Conservation (phyloP, 2,329 filamentous ascomycete genomes). For the Cytospora paraplurivora region DNA sequence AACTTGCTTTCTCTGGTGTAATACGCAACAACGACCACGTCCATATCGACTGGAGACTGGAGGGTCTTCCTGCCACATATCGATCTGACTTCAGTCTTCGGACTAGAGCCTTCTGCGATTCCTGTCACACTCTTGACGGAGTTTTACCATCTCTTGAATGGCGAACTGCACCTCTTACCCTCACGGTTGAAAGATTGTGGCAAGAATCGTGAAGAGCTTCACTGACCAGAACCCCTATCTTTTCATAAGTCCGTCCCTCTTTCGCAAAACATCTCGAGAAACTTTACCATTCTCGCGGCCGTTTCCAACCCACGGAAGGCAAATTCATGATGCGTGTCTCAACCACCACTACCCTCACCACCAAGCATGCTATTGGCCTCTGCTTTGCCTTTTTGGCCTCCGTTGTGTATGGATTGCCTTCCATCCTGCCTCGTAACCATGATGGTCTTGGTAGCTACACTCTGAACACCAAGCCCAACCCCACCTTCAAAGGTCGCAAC, state of each 20-base stretch:
- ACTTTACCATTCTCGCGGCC: not conserved
- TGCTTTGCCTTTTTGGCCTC: constrained; percentile 23
- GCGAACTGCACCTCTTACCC: not conserved
- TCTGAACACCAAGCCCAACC: constrained; percentile 41
- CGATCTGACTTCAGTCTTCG: no score
- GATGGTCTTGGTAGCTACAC: constrained; percentile 31
- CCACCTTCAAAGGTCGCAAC: constrained; percentile 36
- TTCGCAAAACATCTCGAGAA: no score
- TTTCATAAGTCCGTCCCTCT: no score
- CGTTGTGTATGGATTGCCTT: constrained; percentile 11
- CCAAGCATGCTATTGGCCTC: constrained; percentile 22
- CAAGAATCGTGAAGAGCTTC: not conserved
- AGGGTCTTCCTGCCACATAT: not conserved
- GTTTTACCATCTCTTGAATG: not conserved
- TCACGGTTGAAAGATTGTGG: not conserved
- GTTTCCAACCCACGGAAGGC: not conserved
- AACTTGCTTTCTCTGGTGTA: not conserved
- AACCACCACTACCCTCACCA: not conserved
- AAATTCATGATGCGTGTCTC: constrained; percentile 19
- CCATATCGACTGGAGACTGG: not conserved
- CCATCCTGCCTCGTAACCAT: constrained; percentile 1
- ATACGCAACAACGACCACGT: not conserved
- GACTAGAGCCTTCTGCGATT: not conserved
- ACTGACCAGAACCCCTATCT: not conserved
- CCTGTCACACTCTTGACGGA: not conserved